phyloP scores from a whole-genome alignment of 225 moss, liverwort and hornwort species.

The Sphagnum contortum region DNA sequence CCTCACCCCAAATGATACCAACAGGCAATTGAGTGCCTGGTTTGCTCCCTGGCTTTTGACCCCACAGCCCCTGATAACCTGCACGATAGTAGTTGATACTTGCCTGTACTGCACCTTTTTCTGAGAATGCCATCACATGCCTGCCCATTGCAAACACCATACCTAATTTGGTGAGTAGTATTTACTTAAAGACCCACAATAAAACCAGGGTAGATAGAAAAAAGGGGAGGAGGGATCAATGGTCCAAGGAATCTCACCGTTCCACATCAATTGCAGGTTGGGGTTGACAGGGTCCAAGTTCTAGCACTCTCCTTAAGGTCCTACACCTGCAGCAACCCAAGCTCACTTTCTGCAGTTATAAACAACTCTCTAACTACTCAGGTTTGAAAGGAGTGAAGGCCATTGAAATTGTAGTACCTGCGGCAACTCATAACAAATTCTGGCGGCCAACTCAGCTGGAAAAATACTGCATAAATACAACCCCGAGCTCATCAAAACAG shows the following conservation, averaged over 20 bases:
- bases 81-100: slow-evolving; percentile 63
- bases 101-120: slow-evolving; percentile 29
- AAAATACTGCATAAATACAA: background rate
- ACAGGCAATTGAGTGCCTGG: slow-evolving; percentile 36
- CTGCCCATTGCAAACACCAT: slow-evolving; percentile 19
- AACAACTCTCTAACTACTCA: slow-evolving; percentile 22
- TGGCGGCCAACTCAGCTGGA: background rate
- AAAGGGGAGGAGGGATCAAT: background rate
- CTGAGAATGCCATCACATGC: slow-evolving; percentile 42
- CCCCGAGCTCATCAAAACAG: background rate
- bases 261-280: slow-evolving; percentile 25
- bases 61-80: slow-evolving; percentile 38
- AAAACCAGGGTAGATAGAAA: background rate
- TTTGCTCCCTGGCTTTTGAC: slow-evolving; percentile 6
- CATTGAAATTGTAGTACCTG: background rate
- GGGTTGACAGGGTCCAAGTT: background rate
- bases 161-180: background rate
- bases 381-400: slow-evolving; percentile 1
- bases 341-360: slow-evolving; percentile 10
- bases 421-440: background rate
- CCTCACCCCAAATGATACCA: slow-evolving; percentile 60
- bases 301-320: slow-evolving; percentile 15
- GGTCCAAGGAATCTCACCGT: slow-evolving; percentile 19
- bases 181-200: background rate
- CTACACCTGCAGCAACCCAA: slow-evolving; percentile 26